phyloP scores from a whole-genome alignment of 768 basidiomycete genomes.

The Lactarius trivialis region DNA sequence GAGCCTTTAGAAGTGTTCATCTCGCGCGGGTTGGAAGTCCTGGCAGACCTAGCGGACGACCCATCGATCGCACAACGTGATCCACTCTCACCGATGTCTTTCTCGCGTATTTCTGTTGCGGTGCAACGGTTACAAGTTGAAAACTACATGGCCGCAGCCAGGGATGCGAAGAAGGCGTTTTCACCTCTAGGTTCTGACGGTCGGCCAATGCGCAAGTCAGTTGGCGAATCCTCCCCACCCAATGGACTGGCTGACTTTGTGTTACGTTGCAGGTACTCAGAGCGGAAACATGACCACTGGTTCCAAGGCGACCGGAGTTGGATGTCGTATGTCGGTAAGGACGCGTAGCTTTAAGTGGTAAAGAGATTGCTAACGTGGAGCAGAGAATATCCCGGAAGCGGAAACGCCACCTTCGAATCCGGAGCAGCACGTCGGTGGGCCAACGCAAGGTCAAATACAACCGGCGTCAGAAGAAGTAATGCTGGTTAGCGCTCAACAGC shows the following conservation, averaged over 20 bases:
- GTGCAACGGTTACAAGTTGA: conserved; percentile 18
- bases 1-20: conserved; percentile 6
- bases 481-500: conserved; percentile 8
- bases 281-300: conserved; percentile 21
- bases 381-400: conserved; percentile 16
- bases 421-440: conserved; percentile 14
- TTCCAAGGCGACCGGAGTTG: conserved; percentile 20
- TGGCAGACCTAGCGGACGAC: conserved; percentile 12
- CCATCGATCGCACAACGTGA: conserved; percentile 12
- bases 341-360: not conserved
- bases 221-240: not conserved
- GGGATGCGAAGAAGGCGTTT: conserved; percentile 3
- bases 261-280: conserved; percentile 12
- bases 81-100: conserved; percentile 18
- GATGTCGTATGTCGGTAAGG: conserved; percentile 19
- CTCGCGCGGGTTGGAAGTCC: not conserved
- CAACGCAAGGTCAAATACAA: conserved; percentile 15
- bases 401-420: not conserved
- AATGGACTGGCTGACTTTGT: not conserved
- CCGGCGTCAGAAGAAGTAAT: conserved; percentile 17
- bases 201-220: conserved; percentile 20
- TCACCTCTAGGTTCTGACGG: conserved; percentile 16
- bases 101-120: conserved; percentile 14
- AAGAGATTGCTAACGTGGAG: not conserved
- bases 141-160: conserved; percentile 14